Evolutionary conservation across 352 stramenopile genomes (phyloP).

Genomic region (Thalassiosira livingstoniorum): DNA sequence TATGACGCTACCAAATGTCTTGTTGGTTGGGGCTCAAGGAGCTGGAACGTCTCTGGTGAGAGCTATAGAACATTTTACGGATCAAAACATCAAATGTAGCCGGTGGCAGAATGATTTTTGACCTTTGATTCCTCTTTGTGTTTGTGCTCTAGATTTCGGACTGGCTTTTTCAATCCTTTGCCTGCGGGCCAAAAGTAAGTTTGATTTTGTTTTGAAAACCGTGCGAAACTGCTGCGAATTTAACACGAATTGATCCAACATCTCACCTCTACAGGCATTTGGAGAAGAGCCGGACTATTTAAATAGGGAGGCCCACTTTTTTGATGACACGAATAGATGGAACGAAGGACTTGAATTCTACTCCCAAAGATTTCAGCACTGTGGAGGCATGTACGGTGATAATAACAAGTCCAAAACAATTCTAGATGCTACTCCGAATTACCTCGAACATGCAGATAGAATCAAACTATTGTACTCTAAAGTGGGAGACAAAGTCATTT

Average conservation of each 20-base stretch:
- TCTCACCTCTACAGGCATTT: too few relatives aligned
- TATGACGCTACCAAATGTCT: conserved; percentile 11
- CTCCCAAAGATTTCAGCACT: conserved; percentile 4
- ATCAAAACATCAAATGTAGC: neutral
- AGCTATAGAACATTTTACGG: neutral
- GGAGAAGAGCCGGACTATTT: conserved; percentile 5
- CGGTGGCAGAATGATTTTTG: neutral
- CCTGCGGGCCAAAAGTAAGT: neutral
- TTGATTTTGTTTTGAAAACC: too few relatives aligned
- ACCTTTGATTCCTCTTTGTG: neutral
- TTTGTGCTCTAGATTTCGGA: conserved; percentile 7
- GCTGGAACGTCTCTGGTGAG: neutral
- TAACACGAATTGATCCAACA: too few relatives aligned
- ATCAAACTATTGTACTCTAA: too few relatives aligned
- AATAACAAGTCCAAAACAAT: neutral
- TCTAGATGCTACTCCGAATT: conserved; percentile 17
- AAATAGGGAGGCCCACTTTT: conserved; percentile 2
- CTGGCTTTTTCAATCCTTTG: neutral
- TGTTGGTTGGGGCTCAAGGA: conserved; percentile 14
- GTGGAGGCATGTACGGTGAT: too few relatives aligned
- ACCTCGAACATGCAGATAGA: too few relatives aligned
- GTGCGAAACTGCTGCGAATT: too few relatives aligned
- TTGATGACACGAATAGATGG: conserved; percentile 1
- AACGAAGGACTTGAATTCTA: conserved; percentile 11
- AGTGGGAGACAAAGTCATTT: neutral